Conservation (phyloP, 2,329 filamentous ascomycete genomes). For the Xylariaceae sp. region DNA sequence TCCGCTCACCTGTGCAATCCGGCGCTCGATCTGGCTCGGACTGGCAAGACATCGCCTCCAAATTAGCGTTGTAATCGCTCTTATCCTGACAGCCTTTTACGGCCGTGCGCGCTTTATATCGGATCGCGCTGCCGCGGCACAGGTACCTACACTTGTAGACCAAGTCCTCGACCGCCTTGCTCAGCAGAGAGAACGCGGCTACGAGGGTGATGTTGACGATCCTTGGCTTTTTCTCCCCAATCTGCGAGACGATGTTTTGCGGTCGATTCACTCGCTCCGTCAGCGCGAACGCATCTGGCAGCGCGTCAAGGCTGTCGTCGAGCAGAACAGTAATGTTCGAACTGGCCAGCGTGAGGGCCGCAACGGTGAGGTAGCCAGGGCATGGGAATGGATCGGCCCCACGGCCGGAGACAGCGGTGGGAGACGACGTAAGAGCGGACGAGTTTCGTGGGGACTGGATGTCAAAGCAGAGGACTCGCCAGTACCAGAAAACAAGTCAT, state of each 20-base stretch:
- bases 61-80: conserved; percentile 69
- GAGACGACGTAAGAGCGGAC: conserved; percentile 57
- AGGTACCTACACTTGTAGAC: conserved; percentile 82
- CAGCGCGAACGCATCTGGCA: conserved; percentile 85
- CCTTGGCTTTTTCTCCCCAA: conserved; percentile 87
- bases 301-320: conserved; percentile 81
- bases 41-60: conserved; percentile 86
- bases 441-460: conserved; percentile 54
- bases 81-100: conserved; percentile 63
- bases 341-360: conserved; percentile 71
- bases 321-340: conserved; percentile 91
- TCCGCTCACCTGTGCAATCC: conserved; percentile 82
- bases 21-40: conserved; percentile 77
- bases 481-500: conserved; percentile 30
- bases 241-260: conserved; percentile 86
- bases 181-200: conserved; percentile 82
- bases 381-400: conserved; percentile 74
- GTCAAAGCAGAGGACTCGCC: conserved; percentile 44
- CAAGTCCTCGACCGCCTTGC: conserved; percentile 84
- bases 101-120: conserved; percentile 67
- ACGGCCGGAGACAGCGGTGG: conserved; percentile 50
- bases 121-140: conserved; percentile 68
- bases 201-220: conserved; percentile 66
- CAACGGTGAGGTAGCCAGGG: conserved; percentile 68
- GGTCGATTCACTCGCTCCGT: conserved; percentile 76